A percentile compares a stretch with the other conserved stretches of the same genome.
Conservation (phyloP, 129 eudicot species). For the Helianthus tuberosus region DNA sequence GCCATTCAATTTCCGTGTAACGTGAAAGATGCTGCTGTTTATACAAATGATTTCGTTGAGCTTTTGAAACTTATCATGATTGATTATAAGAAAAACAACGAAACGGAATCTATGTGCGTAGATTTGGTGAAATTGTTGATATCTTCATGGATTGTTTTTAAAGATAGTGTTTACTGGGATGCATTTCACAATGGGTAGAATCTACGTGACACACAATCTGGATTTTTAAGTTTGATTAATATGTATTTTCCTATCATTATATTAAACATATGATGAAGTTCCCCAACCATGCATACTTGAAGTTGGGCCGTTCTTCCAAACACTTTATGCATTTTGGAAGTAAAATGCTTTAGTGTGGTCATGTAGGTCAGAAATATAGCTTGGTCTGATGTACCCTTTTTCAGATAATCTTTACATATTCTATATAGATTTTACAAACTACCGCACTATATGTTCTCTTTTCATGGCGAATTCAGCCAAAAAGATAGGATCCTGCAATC, state of each 20-base stretch:
- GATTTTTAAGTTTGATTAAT: conserved; percentile 56
- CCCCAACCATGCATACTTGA: too few relatives aligned
- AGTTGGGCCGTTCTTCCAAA: too few relatives aligned
- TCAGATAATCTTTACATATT: too few relatives aligned
- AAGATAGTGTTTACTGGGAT: conserved; percentile 73
- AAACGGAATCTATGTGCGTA: conserved; percentile 58
- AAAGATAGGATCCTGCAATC: too few relatives aligned
- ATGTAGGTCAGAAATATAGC: too few relatives aligned
- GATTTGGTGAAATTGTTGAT: conserved; percentile 77
- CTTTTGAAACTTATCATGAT: conserved; percentile 74
- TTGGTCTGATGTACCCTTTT: too few relatives aligned
- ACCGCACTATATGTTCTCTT: too few relatives aligned
- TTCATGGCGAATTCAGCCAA: too few relatives aligned
- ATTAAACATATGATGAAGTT: too few relatives aligned
- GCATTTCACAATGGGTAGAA: conserved; percentile 78
- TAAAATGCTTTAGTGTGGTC: too few relatives aligned
- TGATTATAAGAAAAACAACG: conserved; percentile 63
- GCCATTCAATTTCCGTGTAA: conserved; percentile 87
- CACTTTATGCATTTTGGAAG: too few relatives aligned
- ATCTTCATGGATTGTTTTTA: conserved; percentile 87
- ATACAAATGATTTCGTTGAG: conserved; percentile 75
- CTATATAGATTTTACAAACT: too few relatives aligned
- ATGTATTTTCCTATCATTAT: conserved; percentile 58
- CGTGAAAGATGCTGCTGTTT: conserved; percentile 79
- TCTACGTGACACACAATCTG: conserved; percentile 67